Conservation (phyloP, 305 asterid genomes). For the Rubia peregrina region DNA sequence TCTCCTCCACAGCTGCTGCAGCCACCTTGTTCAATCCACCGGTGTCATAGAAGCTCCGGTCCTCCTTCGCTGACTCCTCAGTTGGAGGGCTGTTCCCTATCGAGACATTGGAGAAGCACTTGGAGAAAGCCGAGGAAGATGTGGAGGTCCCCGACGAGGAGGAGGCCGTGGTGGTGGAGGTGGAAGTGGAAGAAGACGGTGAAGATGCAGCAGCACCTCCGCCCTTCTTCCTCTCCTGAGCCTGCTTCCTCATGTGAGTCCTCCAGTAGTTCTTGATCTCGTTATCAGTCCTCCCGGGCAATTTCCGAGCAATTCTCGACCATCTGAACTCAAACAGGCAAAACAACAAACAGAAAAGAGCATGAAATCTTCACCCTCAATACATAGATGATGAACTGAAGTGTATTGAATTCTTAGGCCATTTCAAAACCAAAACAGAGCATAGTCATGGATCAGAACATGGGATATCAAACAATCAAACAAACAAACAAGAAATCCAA, state of each 20-base stretch:
- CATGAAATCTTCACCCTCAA: background rate
- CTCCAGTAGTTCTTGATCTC: slow-evolving; percentile 94
- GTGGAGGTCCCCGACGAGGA: slow-evolving; percentile 30
- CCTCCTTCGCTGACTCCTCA: slow-evolving; percentile 19
- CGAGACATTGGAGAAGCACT: slow-evolving; percentile 22
- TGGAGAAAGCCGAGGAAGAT: slow-evolving; percentile 30
- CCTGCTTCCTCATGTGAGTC: slow-evolving; percentile 77
- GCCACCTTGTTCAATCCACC: slow-evolving; percentile 31
- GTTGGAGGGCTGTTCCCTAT: slow-evolving; percentile 11
- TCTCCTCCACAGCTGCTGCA: too few species aligned
- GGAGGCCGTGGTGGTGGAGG: slow-evolving; percentile 16
- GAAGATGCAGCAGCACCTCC: background rate
- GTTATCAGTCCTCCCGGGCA: slow-evolving; percentile 91
- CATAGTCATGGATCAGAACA: background rate
- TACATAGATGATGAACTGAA: background rate
- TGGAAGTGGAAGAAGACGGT: slow-evolving; percentile 2
- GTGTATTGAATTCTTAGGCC: too few species aligned
- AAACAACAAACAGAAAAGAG: background rate
- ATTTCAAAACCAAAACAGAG: background rate
- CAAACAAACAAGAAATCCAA: background rate
- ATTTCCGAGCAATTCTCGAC: slow-evolving; percentile 80
- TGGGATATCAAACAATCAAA: background rate
- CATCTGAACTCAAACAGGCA: slow-evolving; percentile 35
- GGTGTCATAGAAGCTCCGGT: slow-evolving; percentile 52
- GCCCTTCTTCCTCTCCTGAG: slow-evolving; percentile 58